These are phyloP conservation scores for Clausena lansium DNA, from an alignment of 345 rosid genomes.

Conservation along the genomic window DNA sequence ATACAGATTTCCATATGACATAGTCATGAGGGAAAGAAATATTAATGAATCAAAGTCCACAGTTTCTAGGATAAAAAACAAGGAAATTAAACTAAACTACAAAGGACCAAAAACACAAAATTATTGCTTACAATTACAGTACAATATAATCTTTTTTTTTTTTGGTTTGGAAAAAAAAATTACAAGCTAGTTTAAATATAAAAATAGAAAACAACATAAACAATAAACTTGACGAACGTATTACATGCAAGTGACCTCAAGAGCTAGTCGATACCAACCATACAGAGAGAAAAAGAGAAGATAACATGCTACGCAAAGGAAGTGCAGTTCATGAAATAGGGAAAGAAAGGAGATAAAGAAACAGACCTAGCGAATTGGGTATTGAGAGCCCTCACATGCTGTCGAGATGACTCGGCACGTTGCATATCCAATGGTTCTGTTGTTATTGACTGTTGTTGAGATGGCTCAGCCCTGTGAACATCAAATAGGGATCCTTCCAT, in stretches of 20 bases:
- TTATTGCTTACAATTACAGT: not conserved
- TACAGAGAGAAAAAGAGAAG: not conserved
- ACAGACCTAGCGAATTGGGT: slow-evolving; percentile 84
- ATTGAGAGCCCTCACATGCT: slow-evolving; percentile 93
- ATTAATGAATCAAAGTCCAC: not conserved
- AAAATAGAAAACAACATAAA: not conserved
- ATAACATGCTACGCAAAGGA: not conserved
- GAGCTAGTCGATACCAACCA: not conserved
- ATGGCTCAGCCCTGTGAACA: slow-evolving; percentile 47
- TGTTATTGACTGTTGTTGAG: slow-evolving; percentile 38
- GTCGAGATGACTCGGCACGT: slow-evolving; percentile 68
- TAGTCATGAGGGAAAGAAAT: not conserved
- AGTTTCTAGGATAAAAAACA: not conserved
- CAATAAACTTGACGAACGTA: not conserved
- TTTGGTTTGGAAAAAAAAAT: no score
- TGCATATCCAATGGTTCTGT: slow-evolving; percentile 43
- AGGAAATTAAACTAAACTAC: not conserved
- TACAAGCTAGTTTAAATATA: not conserved
- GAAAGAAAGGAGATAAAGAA: slow-evolving; percentile 16
- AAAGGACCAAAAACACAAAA: not conserved
- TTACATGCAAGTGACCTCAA: not conserved
- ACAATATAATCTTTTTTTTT: no score
- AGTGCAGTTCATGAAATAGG: not conserved
- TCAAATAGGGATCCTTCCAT: slow-evolving; percentile 58
- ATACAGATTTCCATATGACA: not conserved